Percentiles rank a stretch among this genome's conserved stretches.
Evolutionary conservation across 345 rosid species (phyloP).

Genomic region (Sisymbrium altissimum): DNA sequence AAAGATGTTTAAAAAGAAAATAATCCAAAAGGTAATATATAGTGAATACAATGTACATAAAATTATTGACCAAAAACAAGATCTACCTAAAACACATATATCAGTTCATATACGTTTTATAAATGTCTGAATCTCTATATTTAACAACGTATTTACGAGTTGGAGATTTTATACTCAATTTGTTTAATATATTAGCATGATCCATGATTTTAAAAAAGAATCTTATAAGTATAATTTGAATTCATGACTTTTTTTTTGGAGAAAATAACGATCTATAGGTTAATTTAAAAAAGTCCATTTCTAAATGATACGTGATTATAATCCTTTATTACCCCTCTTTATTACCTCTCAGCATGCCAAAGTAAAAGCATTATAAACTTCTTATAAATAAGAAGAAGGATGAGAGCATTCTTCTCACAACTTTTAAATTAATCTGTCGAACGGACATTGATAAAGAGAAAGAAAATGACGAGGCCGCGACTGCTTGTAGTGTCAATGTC

Average conservation of each 20-base stretch:
- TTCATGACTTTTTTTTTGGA: neutral
- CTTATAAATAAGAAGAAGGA: conserved; percentile 22
- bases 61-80: too few relatives aligned
- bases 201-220: neutral
- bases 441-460: neutral
- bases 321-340: neutral
- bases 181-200: neutral
- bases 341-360: neutral
- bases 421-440: neutral
- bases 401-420: conserved; percentile 8
- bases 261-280: neutral
- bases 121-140: neutral
- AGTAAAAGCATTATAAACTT: neutral
- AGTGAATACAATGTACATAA: too few relatives aligned
- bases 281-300: neutral
- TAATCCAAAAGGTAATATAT: neutral
- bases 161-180: neutral
- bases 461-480: conserved; percentile 51
- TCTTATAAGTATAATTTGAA: neutral
- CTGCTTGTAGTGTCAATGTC: conserved; percentile 90
- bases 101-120: too few relatives aligned
- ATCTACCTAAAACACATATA: too few relatives aligned
- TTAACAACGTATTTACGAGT: neutral
- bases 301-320: neutral
- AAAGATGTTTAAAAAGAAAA: neutral